Evolutionary conservation across 352 stramenopile species (phyloP), one percentile per base, ranked within the genome.

Genomic region (Heterotrichella gracilis): DNA sequence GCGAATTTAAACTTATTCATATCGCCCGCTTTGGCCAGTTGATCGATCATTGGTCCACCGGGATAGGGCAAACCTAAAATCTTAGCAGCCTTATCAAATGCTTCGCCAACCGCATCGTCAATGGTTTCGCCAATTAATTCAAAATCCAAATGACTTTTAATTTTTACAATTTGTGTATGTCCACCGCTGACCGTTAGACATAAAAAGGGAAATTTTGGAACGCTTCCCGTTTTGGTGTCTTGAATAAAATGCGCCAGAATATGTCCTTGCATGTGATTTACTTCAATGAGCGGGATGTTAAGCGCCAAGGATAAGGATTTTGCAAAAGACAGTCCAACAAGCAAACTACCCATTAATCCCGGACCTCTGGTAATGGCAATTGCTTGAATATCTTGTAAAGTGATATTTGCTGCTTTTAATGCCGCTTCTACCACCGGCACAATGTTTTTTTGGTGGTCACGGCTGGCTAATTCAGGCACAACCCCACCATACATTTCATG

Each of bases 111-210:
- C 9, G 32, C 32, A n/a, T 53, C 32, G n/a, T 53, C 32, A 53
- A 53, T 53, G 32, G 32, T 53, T 53, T 53, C 32, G 32, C 32
- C 32, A 17, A 53, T 17, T 9, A 53, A 9, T 17, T 53, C 32
- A 53, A 53, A 53, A 53, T n/a, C n/a, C 32, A 53, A n/a, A n/a
- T 53, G 32, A 53, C n/a, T n/a, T 53, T 53, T 53, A 17, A 53
- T n/a, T 17, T 17, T n/a, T n/a, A 53, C 32, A 9, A 53, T 9
- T 53, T 53, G 32, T 9, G 32, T 53, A 53, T 53, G 32, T 17
- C 32, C 32, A 53, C 32, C 32, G 32, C 32, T 53, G 9, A 53
- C 32, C n/a, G 32, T 53, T 9, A 53, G 32, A n/a, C 32, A 53
- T 53, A 53, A 53, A 53, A 53, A 53, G n/a, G 32, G 32, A 53